Base-by-base conservation (phyloP, 2,329 filamentous ascomycete genomes). In the Seiridium cupressi region DNA sequence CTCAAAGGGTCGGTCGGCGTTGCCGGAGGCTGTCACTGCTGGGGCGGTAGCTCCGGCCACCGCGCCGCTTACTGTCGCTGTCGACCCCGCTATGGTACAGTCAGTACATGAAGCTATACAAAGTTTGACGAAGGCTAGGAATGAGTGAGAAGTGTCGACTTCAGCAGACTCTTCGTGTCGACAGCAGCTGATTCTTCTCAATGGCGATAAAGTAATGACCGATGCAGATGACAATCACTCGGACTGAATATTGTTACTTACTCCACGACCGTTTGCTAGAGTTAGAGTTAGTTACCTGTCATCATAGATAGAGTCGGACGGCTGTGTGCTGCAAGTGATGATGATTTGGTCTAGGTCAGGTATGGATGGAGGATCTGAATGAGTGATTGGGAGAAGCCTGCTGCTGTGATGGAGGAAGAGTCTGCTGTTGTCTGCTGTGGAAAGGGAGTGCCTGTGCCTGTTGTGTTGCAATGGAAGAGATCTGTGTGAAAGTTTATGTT, bases 1-100 rank as follows among this genome's bases (percentile, higher is more conserved):
- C 31, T 71, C 65, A 72, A 88, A 88, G 59, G 84, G 83, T 38
- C 85, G 79, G 59, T 71, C 68, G 31, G 72, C 61, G 67, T 84
- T 73, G 48, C 81, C 80, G 4, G 79, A 78, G 66, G 83, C 66
- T 44, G 69, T 71, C 32, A 87, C 79, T 9, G 75, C 73, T 7
- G 85, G 84, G 3, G 84, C 81, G 10, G 76, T 74, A 56, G 82
- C 74, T 54, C 83, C 84, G 51, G 79, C 84, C 60, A 88, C 72
- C 58, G 79, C 78, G 32, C 42, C 38, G 55, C 44, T 57, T 35
- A 48, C 38, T 40, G 48, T 48, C 36, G 49, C 44, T 32, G 46
- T 54, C 51, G 54, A 18, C 49, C 47, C 49, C 49, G 57, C 40
- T 47, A 10, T 26, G 32, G 18, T 40, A 5, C 8, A 59, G 60